These are phyloP conservation scores for Cutaneotrichosporon cavernicola DNA, from an alignment of 1,284 basidiomycete genomes.

Conservation along the genomic window DNA sequence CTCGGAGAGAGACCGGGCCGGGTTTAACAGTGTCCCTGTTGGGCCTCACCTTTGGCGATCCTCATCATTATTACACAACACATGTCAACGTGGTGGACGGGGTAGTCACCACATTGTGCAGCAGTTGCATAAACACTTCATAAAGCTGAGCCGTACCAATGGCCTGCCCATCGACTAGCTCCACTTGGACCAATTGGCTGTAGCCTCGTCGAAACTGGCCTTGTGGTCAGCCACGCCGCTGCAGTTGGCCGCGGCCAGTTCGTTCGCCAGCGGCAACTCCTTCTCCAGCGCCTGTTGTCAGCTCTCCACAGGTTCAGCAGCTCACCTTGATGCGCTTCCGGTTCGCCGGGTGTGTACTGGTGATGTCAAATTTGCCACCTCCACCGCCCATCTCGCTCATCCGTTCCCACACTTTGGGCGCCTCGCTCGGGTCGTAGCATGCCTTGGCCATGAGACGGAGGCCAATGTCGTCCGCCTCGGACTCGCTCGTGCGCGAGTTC, in stretches of 20 bases:
- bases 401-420: constrained; percentile 70
- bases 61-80: too few species aligned
- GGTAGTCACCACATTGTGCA: neutral
- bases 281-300: constrained; percentile 15
- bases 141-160: neutral
- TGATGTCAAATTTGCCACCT: constrained; percentile 44
- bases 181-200: neutral
- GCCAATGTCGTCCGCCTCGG: constrained; percentile 79
- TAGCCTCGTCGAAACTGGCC: neutral
- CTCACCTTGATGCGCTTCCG: constrained; percentile 67
- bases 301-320: neutral
- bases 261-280: constrained; percentile 6
- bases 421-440: constrained; percentile 55
- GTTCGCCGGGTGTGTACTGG: constrained; percentile 70
- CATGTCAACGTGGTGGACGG: too few species aligned
- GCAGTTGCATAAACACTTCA: neutral
- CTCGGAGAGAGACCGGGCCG: neutral
- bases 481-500: constrained; percentile 76
- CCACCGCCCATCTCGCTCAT: constrained; percentile 56
- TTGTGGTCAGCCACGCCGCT: neutral
- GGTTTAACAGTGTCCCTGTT: too few species aligned
- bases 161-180: neutral
- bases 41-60: too few species aligned
- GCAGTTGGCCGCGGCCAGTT: constrained; percentile 4
- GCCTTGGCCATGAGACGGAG: constrained; percentile 63